These are phyloP conservation scores for Tetracladium setigerum DNA, from an alignment of 495 filamentous ascomycete genomes.

Conservation along the genomic window DNA sequence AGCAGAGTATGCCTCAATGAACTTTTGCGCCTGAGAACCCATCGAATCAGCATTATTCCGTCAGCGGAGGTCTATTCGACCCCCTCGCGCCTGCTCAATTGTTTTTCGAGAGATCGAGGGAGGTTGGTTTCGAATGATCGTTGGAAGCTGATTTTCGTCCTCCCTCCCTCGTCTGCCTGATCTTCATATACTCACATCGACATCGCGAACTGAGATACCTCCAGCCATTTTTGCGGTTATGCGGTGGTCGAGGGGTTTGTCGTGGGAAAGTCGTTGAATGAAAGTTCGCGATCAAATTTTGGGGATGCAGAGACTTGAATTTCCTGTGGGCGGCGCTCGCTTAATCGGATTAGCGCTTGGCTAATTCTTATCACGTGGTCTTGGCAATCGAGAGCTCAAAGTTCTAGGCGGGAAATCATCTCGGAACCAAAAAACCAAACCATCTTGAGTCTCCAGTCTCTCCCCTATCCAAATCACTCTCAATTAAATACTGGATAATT, in stretches of 20 bases:
- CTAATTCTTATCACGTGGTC: too few relatives aligned
- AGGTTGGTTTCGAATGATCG: conserved; percentile 15
- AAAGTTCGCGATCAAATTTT: conserved; percentile 9
- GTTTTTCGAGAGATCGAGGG: conserved; percentile 20
- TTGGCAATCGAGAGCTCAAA: too few relatives aligned
- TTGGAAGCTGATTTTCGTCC: conserved; percentile 22
- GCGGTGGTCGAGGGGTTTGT: background rate
- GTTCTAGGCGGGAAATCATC: too few relatives aligned
- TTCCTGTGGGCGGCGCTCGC: too few relatives aligned
- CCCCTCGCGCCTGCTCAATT: conserved; percentile 49
- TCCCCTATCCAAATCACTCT: too few relatives aligned
- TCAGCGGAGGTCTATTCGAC: conserved; percentile 50
- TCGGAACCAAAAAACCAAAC: too few relatives aligned
- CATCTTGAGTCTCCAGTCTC: too few relatives aligned
- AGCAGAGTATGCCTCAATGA: conserved; percentile 87
- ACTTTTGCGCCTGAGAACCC: conserved; percentile 73
- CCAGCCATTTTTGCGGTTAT: conserved; percentile 68
- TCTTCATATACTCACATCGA: conserved; percentile 63
- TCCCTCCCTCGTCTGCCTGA: conserved; percentile 9
- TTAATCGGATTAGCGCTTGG: too few relatives aligned
- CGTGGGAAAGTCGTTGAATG: background rate
- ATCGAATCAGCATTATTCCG: conserved; percentile 51
- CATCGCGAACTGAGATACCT: conserved; percentile 79
- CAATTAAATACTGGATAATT: too few relatives aligned
- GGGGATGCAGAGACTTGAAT: too few relatives aligned